Percentiles rank a stretch among this genome's conserved stretches.
Evolutionary conservation across 345 rosid species (phyloP).

Genomic region (Citrus trifoliata): DNA sequence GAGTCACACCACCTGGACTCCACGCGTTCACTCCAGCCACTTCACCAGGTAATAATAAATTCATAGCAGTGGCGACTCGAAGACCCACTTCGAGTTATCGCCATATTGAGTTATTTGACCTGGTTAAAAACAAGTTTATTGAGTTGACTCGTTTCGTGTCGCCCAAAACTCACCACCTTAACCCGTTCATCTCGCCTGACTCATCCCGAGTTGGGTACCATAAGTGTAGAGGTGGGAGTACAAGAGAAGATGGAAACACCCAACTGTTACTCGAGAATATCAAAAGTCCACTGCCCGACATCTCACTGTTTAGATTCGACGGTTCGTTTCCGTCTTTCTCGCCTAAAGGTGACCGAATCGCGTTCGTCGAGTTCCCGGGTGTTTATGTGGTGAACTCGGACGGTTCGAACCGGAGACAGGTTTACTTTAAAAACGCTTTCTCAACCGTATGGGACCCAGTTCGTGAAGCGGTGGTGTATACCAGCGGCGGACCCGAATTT

Average conservation of each 20-base stretch:
- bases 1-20: constrained; percentile 79
- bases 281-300: constrained; percentile 39
- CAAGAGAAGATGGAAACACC: constrained; percentile 32
- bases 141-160: constrained; percentile 74
- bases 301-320: constrained; percentile 76
- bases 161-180: constrained; percentile 65
- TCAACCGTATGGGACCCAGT: constrained; percentile 78
- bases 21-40: constrained; percentile 95
- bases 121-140: constrained; percentile 42
- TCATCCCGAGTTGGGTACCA: constrained; percentile 75
- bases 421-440: constrained; percentile 52
- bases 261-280: constrained; percentile 61
- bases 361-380: constrained; percentile 73
- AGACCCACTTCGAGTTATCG: constrained; percentile 57
- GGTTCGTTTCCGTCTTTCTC: constrained; percentile 94
- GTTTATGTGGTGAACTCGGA: constrained; percentile 74
- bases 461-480: constrained; percentile 56
- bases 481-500: constrained; percentile 72
- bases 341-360: constrained; percentile 65
- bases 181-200: constrained; percentile 86
- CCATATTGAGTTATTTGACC: constrained; percentile 74
- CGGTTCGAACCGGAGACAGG: constrained; percentile 60
- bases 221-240: constrained; percentile 56
- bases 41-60: constrained; percentile 65
- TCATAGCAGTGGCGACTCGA: constrained; percentile 82